phyloP scores from a whole-genome alignment of 179 eudicot species.

The Beta lomatogona region DNA sequence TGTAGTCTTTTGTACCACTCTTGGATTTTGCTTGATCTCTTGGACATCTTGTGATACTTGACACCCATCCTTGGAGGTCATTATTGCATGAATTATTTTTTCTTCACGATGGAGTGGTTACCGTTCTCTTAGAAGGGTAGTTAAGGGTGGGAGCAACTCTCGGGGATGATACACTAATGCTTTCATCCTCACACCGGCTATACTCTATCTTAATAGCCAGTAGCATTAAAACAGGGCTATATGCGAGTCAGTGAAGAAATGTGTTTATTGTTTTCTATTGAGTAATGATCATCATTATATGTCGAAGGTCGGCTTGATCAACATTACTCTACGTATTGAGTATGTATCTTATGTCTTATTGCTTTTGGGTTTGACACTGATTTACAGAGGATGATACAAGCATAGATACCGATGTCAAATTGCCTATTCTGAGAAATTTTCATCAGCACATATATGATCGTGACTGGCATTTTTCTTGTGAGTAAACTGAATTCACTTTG shows the following conservation, averaged over 20 bases:
- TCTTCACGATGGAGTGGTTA: no score
- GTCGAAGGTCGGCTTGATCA: not conserved
- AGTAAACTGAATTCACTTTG: constrained; percentile 34
- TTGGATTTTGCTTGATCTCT: not conserved
- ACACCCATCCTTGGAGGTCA: not conserved
- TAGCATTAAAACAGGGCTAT: not conserved
- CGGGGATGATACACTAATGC: not conserved
- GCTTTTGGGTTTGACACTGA: constrained; percentile 8
- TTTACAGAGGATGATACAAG: constrained; percentile 95
- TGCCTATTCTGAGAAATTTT: constrained; percentile 78
- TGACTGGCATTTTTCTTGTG: constrained; percentile 91
- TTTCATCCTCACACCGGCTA: not conserved
- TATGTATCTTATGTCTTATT: not conserved
- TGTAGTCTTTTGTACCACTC: not conserved
- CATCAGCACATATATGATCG: constrained; percentile 77
- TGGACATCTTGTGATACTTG: not conserved
- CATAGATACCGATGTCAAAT: constrained; percentile 74
- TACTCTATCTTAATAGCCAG: not conserved
- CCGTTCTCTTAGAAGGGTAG: no score
- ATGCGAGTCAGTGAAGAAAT: not conserved
- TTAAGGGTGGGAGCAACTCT: no score
- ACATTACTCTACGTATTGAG: not conserved
- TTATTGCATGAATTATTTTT: no score
- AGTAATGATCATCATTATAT: not conserved
- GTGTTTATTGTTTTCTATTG: not conserved